phyloP scores from a whole-genome alignment of 129 eudicot genomes.

The Flaveria bidentis region DNA sequence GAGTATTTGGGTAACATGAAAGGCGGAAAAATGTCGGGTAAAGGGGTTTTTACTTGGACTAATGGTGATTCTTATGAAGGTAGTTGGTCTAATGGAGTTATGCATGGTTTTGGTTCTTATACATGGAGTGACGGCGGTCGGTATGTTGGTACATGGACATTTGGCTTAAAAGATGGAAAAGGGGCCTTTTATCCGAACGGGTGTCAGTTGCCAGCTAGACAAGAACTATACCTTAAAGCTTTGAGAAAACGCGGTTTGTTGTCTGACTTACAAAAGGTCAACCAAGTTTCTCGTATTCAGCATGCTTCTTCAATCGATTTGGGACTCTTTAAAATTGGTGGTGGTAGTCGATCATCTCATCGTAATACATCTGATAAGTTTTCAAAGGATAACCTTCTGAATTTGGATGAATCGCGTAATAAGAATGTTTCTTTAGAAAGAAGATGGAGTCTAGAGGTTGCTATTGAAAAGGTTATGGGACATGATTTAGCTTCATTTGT shows the following conservation, averaged over 20 bases:
- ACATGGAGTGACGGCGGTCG: slow-evolving; percentile 82
- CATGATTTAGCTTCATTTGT: slow-evolving; percentile 46
- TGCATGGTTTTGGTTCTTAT: slow-evolving; percentile 91
- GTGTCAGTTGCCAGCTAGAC: slow-evolving; percentile 51
- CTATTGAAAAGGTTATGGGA: slow-evolving; percentile 82
- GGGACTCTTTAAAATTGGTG: slow-evolving; percentile 67
- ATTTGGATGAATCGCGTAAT: slow-evolving; percentile 47
- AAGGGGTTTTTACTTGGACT: slow-evolving; percentile 76
- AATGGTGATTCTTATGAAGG: slow-evolving; percentile 87
- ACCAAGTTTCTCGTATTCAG: slow-evolving; percentile 75
- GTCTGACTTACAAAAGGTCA: slow-evolving; percentile 66
- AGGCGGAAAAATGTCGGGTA: slow-evolving; percentile 80
- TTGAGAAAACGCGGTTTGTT: slow-evolving; percentile 72
- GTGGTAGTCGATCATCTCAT: slow-evolving; percentile 50
- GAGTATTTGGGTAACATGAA: slow-evolving; percentile 79
- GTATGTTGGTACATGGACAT: slow-evolving; percentile 89
- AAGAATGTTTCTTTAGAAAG: slow-evolving; percentile 71
- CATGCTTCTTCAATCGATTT: slow-evolving; percentile 83
- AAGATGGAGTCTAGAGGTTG: slow-evolving; percentile 91
- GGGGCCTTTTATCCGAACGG: slow-evolving; percentile 84
- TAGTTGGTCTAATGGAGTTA: slow-evolving; percentile 70
- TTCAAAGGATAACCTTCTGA: slow-evolving; percentile 20
- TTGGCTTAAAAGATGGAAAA: slow-evolving; percentile 87
- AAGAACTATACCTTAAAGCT: slow-evolving; percentile 69
- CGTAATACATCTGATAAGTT: slow-evolving; percentile 47